phyloP scores from a whole-genome alignment of 2,329 filamentous ascomycete genomes.

The Cryoendolithus antarcticus region DNA sequence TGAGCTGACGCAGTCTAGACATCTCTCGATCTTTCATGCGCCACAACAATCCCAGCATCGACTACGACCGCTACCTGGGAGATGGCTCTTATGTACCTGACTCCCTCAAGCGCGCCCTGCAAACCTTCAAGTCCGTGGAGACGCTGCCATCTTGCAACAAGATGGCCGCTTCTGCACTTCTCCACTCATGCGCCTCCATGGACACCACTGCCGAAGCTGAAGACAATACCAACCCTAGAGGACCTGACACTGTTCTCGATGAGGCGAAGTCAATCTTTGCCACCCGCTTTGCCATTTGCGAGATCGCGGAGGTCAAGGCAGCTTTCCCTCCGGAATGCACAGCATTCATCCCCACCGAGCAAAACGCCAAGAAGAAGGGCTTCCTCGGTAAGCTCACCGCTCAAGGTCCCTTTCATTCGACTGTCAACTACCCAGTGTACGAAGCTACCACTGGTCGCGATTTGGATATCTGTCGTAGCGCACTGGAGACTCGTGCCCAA shows the following conservation, averaged over 20 bases:
- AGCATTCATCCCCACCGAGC: conserved; percentile 32
- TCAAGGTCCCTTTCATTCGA: conserved; percentile 6
- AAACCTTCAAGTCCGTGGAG: conserved; percentile 33
- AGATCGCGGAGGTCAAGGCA: conserved; percentile 42
- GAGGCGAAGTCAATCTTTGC: conserved; percentile 46
- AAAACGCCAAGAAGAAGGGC: conserved; percentile 20
- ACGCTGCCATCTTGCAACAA: conserved; percentile 39
- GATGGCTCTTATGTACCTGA: background rate
- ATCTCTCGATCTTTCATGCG: too few species aligned
- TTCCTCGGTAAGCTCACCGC: conserved; percentile 13
- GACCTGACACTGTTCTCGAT: conserved; percentile 21
- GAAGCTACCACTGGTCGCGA: conserved; percentile 20
- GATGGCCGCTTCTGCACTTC: conserved; percentile 38
- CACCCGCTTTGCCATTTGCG: conserved; percentile 50
- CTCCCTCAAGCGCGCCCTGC: conserved; percentile 24
- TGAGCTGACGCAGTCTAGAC: too few species aligned
- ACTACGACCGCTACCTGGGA: background rate
- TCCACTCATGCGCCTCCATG: conserved; percentile 42
- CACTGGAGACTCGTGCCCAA: conserved; percentile 34
- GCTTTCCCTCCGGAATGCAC: conserved; percentile 39
- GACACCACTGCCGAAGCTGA: conserved; percentile 9
- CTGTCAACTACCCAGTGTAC: conserved; percentile 10
- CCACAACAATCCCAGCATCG: background rate
- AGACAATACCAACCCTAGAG: conserved; percentile 6
- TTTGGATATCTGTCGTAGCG: conserved; percentile 40